Evolutionary conservation across 2,329 filamentous ascomycete species (phyloP).

Genomic region (Alternaria conjuncta): DNA sequence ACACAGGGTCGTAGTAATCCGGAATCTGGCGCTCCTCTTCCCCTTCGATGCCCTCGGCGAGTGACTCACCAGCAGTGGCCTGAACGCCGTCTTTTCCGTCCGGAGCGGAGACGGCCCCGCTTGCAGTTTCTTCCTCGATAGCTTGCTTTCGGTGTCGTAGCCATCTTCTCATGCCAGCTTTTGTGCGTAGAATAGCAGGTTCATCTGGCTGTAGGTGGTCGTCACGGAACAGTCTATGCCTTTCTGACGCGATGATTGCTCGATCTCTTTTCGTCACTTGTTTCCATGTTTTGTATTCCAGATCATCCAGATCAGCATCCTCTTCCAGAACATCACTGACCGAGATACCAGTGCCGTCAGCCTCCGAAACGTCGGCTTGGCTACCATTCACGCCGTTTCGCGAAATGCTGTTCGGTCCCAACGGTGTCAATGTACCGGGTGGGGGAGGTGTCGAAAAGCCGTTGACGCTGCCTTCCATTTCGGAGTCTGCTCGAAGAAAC

Average conservation of each 20-base stretch:
- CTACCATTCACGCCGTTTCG: slow-evolving; percentile 66
- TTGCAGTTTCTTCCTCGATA: slow-evolving; percentile 47
- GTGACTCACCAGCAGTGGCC: slow-evolving; percentile 69
- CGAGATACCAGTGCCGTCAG: slow-evolving; percentile 73
- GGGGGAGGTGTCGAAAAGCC: slow-evolving; percentile 87
- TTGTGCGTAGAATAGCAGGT: slow-evolving; percentile 82
- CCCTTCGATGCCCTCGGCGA: slow-evolving; percentile 92
- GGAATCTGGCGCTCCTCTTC: slow-evolving; percentile 81
- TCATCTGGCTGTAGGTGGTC: slow-evolving; percentile 86
- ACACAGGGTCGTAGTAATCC: slow-evolving; percentile 91
- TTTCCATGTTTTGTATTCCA: slow-evolving; percentile 97
- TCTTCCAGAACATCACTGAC: slow-evolving; percentile 73
- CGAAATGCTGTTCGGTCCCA: slow-evolving; percentile 70
- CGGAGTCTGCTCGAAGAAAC: slow-evolving; percentile 71
- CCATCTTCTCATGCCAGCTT: slow-evolving; percentile 89
- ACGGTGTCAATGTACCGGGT: slow-evolving; percentile 76
- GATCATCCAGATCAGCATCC: slow-evolving; percentile 83
- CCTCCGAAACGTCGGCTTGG: slow-evolving; percentile 84
- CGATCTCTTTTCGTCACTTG: slow-evolving; percentile 97
- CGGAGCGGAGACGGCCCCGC: slow-evolving; percentile 57
- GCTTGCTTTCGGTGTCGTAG: slow-evolving; percentile 78
- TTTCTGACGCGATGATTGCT: slow-evolving; percentile 82
- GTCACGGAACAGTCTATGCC: slow-evolving; percentile 83
- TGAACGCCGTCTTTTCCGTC: slow-evolving; percentile 57
- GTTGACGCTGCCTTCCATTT: slow-evolving; percentile 80